Base-by-base conservation (phyloP, 2,329 filamentous ascomycete genomes). In the Seiridium unicorne region DNA sequence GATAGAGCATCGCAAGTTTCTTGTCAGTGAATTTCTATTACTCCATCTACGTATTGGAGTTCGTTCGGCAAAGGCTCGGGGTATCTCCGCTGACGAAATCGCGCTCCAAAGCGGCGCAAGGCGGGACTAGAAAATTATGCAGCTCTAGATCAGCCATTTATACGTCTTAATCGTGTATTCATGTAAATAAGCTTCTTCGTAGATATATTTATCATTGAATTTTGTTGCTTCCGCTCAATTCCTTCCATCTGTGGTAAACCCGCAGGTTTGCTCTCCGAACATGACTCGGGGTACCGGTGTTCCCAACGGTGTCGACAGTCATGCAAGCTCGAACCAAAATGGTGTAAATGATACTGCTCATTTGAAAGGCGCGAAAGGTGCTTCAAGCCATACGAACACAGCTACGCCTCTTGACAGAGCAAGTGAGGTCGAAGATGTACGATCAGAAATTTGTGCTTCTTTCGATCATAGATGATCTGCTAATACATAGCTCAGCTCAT, bases 401-500 rank as follows among this genome's bases (percentile, higher is more conserved):
- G 38, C 10, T 4, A 36, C 58, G 31, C n/a, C 11, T 6, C 51
- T 77, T 44, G 69, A 76, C 59, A 72, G 79, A 61, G 79, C 78
- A 36, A 75, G 73, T 56, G 79, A 82, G 63, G 73, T 79, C 44
- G 74, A 79, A 51, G 79, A 82, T 72, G 79, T 79, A 26, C 18
- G 18, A 26, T 26, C 18, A 26, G 18, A 26, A 69, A 75, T 40
- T 49, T n/a, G n/a, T n/a, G 26, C 38, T 42, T 7, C 13, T 42
- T 8, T 4, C 13, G 53, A 26, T 48, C 26, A 40, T 46, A 40
- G 49, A 26, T 38, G 13, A n/a, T 26, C 34, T 11, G 3, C 40
- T 38, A 31, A 49, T 64, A 61, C 38, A 63, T 63, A 3, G n/a
- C 5, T 3, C 44, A 93, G 90, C 82, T 93, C 51, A 81, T 93